Evolutionary conservation across 1,139 yeast species (phyloP).

Genomic region (Taphrina sp.): DNA sequence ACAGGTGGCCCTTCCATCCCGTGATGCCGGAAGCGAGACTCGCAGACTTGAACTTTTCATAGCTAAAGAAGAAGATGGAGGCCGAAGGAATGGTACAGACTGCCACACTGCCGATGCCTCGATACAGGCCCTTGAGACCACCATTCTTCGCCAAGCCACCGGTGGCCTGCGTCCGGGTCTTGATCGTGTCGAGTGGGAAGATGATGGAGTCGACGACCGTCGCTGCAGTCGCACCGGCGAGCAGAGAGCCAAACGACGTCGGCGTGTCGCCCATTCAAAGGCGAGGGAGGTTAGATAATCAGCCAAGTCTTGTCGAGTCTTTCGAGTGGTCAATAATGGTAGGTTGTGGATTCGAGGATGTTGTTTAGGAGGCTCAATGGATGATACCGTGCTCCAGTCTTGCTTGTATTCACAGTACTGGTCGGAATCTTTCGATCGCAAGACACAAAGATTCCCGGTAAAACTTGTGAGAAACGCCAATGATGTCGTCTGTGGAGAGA

Average conservation of each 20-base stretch:
- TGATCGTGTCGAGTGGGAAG: conserved; percentile 93
- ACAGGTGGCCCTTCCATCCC: conserved; percentile 25
- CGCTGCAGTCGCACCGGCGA: conserved; percentile 85
- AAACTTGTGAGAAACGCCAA: too few relatives aligned
- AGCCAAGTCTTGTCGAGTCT: too few relatives aligned
- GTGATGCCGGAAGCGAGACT: neutral
- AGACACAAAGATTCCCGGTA: too few relatives aligned
- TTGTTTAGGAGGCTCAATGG: too few relatives aligned
- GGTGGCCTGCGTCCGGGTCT: conserved; percentile 89
- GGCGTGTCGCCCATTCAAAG: conserved; percentile 28
- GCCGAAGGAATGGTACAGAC: conserved; percentile 83
- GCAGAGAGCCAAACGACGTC: conserved; percentile 15
- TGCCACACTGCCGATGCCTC: conserved; percentile 90
- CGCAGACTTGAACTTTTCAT: conserved; percentile 28
- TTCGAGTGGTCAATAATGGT: too few relatives aligned
- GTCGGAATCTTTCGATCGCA: too few relatives aligned
- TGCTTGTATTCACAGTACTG: too few relatives aligned
- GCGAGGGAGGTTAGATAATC: too few relatives aligned
- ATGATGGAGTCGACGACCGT: conserved; percentile 91
- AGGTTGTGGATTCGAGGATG: too few relatives aligned
- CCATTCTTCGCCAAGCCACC: conserved; percentile 93
- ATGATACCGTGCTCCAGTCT: too few relatives aligned
- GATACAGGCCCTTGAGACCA: conserved; percentile 84
- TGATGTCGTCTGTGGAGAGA: too few relatives aligned
- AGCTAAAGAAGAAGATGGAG: conserved; percentile 29